Conservation (phyloP, 2,329 filamentous ascomycete species). For the Incumbomyces lentus region DNA sequence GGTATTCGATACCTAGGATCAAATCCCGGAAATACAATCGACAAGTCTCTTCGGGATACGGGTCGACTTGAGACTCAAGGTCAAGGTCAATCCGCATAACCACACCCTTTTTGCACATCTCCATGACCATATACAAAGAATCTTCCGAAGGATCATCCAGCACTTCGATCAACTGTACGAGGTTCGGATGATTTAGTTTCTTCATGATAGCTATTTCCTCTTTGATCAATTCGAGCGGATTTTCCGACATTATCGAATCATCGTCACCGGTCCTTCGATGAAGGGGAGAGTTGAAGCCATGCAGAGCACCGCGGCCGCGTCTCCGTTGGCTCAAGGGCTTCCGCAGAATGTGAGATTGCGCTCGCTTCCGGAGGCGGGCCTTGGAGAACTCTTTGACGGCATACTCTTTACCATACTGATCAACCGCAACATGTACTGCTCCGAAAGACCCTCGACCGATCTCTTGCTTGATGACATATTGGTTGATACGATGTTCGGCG, state of each 20-base stretch:
- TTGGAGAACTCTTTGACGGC: slow-evolving; percentile 98
- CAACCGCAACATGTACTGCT: slow-evolving; percentile 77
- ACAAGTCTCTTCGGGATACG: slow-evolving; percentile 72
- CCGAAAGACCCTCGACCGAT: slow-evolving; percentile 96
- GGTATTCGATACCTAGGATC: slow-evolving; percentile 87
- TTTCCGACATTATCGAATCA: slow-evolving; percentile 43
- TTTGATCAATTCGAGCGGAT: slow-evolving; percentile 75
- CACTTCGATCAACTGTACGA: slow-evolving; percentile 90
- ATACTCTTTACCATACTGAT: slow-evolving; percentile 88
- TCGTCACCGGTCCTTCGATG: slow-evolving; percentile 47
- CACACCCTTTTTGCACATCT: slow-evolving; percentile 97
- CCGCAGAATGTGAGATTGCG: slow-evolving; percentile 77
- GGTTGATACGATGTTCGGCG: slow-evolving; percentile 80
- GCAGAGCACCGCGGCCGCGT: slow-evolving; percentile 44
- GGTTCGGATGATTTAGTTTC: slow-evolving; percentile 86
- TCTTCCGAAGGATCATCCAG: slow-evolving; percentile 92
- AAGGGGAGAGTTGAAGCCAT: slow-evolving; percentile 52
- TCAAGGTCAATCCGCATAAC: slow-evolving; percentile 94
- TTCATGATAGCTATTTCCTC: slow-evolving; percentile 99
- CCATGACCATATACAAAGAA: slow-evolving; percentile 94
- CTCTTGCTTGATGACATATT: slow-evolving; percentile 88
- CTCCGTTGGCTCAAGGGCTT: slow-evolving; percentile 44
- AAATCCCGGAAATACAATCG: slow-evolving; percentile 90
- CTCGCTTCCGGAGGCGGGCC: slow-evolving; percentile 73
- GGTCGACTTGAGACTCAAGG: slow-evolving; percentile 68